Conservation (phyloP, 306 rosid species). For the Corylus heterophylla region DNA sequence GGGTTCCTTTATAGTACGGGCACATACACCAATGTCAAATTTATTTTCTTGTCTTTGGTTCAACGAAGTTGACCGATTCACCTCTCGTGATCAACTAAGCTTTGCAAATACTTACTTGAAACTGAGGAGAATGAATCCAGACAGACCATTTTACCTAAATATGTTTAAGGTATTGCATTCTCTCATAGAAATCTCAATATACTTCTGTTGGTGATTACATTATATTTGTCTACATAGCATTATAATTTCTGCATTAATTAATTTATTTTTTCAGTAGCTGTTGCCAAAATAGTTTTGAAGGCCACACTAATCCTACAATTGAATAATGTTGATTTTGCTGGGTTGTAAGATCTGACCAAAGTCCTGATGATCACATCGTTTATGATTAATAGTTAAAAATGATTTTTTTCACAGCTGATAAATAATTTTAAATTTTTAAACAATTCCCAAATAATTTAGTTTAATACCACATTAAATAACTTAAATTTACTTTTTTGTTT, state of each 20-base stretch:
- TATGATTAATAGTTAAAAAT: no score
- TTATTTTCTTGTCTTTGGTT: slow-evolving; percentile 97
- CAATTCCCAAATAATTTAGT: no score
- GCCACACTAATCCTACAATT: background rate
- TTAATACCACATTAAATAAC: no score
- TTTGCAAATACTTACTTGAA: slow-evolving; percentile 86
- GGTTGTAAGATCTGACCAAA: background rate
- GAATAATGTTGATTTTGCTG: background rate
- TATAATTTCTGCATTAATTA: background rate
- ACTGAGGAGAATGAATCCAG: slow-evolving; percentile 77
- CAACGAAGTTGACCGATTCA: slow-evolving; percentile 91
- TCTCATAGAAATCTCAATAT: background rate
- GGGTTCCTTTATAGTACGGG: slow-evolving; percentile 91
- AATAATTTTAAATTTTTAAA: no score
- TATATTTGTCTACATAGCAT: slow-evolving; percentile 1
- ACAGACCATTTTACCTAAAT: slow-evolving; percentile 58
- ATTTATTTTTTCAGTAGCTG: background rate
- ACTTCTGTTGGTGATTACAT: slow-evolving; percentile 11
- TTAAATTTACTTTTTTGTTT: no score
- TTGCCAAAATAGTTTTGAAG: background rate
- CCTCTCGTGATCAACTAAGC: slow-evolving; percentile 97
- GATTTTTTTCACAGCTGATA: no score
- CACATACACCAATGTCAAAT: slow-evolving; percentile 92
- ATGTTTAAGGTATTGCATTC: slow-evolving; percentile 77
- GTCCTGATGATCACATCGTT: background rate